Evolutionary conservation across 2,329 filamentous ascomycete genomes (phyloP).

Genomic region (Neurospora crassa): DNA sequence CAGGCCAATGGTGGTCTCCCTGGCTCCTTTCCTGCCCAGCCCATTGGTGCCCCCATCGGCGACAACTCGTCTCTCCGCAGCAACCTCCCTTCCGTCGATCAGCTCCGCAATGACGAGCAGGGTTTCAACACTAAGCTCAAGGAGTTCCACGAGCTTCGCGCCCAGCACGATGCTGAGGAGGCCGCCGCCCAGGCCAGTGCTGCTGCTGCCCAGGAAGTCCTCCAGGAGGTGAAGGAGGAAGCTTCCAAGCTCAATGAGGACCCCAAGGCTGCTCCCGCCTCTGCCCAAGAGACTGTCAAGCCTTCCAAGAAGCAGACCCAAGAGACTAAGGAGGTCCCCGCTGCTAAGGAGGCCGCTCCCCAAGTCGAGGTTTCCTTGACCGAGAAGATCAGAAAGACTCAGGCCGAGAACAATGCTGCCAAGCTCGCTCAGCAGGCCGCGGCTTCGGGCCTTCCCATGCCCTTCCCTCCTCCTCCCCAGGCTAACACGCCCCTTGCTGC

Average conservation of each 20-base stretch:
- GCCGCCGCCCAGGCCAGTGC: conserved; percentile 14
- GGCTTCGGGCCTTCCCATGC: conserved; percentile 61
- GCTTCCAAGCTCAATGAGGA: conserved; percentile 6
- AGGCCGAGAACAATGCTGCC: conserved; percentile 34
- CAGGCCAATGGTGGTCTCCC: conserved; percentile 24
- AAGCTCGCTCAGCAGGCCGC: conserved; percentile 53
- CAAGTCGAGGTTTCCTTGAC: conserved; percentile 54
- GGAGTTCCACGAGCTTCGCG: conserved; percentile 72
- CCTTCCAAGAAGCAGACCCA: conserved; percentile 4
- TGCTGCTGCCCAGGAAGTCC: conserved; percentile 2
- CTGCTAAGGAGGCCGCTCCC: conserved; percentile 3
- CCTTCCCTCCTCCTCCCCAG: conserved; percentile 60
- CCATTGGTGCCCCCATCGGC: conserved; percentile 27
- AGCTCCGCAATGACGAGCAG: conserved; percentile 44
- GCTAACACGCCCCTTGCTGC: conserved; percentile 78
- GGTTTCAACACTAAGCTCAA: conserved; percentile 64
- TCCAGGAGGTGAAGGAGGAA: conserved; percentile 14
- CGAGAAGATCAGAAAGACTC: conserved; percentile 75
- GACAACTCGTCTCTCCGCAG: conserved; percentile 29
- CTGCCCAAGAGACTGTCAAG: conserved; percentile 8
- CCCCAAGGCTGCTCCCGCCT: not conserved
- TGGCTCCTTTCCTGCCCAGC: conserved; percentile 27
- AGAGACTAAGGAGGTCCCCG: conserved; percentile 6
- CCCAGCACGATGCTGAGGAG: conserved; percentile 57
- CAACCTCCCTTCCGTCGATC: conserved; percentile 39